Conservation (phyloP, 768 basidiomycete species). For the Rhodosporidiobolus odoratus region DNA sequence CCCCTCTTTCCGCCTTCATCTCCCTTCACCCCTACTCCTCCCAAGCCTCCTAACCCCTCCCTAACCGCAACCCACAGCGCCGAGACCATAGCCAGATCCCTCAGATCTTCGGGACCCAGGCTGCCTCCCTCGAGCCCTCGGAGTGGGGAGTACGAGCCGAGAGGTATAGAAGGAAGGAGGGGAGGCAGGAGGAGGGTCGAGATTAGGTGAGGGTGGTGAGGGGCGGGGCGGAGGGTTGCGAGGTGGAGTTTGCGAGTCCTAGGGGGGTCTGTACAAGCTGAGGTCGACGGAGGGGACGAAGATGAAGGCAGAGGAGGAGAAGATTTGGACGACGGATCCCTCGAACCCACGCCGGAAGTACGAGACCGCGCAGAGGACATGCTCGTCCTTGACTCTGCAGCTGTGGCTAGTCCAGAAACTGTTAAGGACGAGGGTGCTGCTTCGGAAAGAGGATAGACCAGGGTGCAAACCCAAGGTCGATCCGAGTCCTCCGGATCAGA, state of each 20-base stretch:
- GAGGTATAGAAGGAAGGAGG: constrained; percentile 73
- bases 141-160: constrained; percentile 46
- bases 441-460: constrained; percentile 56
- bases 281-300: not conserved
- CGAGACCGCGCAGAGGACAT: not conserved
- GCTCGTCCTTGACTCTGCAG: not conserved
- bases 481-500: constrained; percentile 95
- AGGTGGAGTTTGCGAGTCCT: constrained; percentile 54
- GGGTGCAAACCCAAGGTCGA: constrained; percentile 89
- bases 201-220: constrained; percentile 92
- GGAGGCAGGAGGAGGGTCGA: constrained; percentile 85
- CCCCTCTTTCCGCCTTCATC: constrained; percentile 39
- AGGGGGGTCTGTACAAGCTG: not conserved
- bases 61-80: constrained; percentile 86
- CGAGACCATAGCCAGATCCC: constrained; percentile 81
- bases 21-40: constrained; percentile 64
- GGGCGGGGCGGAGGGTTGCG: constrained; percentile 80
- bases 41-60: constrained; percentile 86
- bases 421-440: not conserved
- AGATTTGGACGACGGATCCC: not conserved
- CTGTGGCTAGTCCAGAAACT: not conserved
- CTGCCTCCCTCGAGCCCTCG: constrained; percentile 22
- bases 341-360: not conserved
- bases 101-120: constrained; percentile 84
- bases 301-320: not conserved